Base-by-base conservation (phyloP, 257 asterid genomes). In the Oldenlandia corymbosa region DNA sequence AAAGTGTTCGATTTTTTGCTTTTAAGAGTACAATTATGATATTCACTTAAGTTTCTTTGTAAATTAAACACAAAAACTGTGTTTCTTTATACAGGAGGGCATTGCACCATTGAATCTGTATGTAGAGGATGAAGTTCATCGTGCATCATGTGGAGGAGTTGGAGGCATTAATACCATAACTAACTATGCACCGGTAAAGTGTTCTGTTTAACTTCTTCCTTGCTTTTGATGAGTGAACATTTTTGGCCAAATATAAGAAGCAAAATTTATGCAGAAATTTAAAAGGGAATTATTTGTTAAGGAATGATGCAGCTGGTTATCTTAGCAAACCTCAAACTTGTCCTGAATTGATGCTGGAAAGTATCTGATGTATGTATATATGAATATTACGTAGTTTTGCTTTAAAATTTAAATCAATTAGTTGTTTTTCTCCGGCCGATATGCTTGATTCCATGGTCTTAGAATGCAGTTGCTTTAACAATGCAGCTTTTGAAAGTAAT, bases 161-260 rank as follows among this genome's bases (percentile, higher is more conserved):
- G 95, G 95, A 42, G 96, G 95, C 41, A 80, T 86, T 51, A 89
- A 89, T 76, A 89, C 93, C 85, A 84, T 89, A n/a, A 83, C 93
- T 27, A 89, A 89, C 66, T 89, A 89, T 62, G 91, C 91, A 27
- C 96, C 96, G 68, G 96, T 89, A 82, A 61, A 30, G 18, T 9
- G 28, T 55, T 21, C 16, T 55, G 36, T 31, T 14, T 18, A n/a
- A 7, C 23, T 32, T 13, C 10, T 1, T 17, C 58, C 2, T 52
- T 52, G 18, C 24, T 23, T 52, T 5, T 0, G 4, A n/a, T 18
- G 24, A 52, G 34, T 46, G 17, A 4, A 16, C 7, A 2, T 46
- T n/a, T n/a, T n/a, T n/a, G n/a, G n/a, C n/a, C n/a, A n/a, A n/a
- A n/a, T n/a, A n/a, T n/a, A n/a, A n/a, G n/a, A n/a, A n/a, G n/a